Evolutionary conservation across 805 yeast species (phyloP).

Genomic region (Candida verbasci): DNA sequence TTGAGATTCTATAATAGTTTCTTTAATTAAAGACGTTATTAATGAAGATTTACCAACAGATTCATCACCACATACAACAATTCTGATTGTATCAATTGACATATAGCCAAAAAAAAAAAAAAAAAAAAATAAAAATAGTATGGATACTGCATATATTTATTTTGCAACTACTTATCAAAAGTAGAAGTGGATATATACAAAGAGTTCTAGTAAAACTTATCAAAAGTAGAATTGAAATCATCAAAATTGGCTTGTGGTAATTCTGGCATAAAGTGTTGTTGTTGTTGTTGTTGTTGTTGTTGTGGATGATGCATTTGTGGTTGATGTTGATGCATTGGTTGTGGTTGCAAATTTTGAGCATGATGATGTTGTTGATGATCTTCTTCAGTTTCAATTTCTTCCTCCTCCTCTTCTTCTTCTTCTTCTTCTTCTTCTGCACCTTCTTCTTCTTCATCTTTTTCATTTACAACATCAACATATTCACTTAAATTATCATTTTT

Average conservation of each 20-base stretch:
- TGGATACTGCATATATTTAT: no score
- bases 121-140: no score
- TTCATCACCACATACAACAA: conserved; percentile 93
- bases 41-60: conserved; percentile 83
- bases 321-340: not conserved
- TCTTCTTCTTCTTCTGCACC: conserved; percentile 7
- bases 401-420: no score
- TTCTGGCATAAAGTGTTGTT: not conserved
- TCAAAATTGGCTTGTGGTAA: conserved; percentile 1
- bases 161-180: no score
- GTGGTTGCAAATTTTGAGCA: not conserved
- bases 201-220: not conserved
- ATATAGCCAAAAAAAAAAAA: conserved; percentile 5
- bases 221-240: conserved; percentile 5
- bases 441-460: conserved; percentile 2
- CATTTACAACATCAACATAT: conserved; percentile 9
- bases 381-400: no score
- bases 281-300: no score
- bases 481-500: conserved; percentile 10
- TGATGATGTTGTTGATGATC: no score
- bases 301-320: no score
- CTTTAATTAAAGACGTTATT: conserved; percentile 77
- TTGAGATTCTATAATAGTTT: conserved; percentile 57
- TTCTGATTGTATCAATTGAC: conserved; percentile 55
- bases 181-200: no score